A percentile compares a stretch with the other conserved stretches of the same genome.
Conservation (phyloP, 441 rosid genomes). For the Erysimum cheiri region DNA sequence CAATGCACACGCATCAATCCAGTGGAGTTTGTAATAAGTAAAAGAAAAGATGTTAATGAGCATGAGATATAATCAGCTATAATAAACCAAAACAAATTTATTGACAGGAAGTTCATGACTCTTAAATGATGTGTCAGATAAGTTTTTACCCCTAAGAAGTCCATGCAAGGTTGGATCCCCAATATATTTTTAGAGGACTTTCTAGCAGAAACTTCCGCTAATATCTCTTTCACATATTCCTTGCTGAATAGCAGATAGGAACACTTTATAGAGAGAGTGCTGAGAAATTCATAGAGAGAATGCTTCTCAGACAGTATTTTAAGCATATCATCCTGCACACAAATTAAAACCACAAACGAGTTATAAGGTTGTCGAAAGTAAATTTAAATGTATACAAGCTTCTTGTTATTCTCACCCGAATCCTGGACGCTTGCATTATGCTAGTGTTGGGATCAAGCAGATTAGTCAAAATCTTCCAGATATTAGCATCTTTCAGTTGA, state of each 20-base stretch:
- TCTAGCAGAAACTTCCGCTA: constrained; percentile 67
- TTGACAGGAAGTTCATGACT: constrained; percentile 12
- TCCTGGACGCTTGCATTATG: constrained; percentile 63
- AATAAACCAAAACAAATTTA: constrained; percentile 8
- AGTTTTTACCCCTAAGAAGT: constrained; percentile 87
- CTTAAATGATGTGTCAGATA: constrained; percentile 26
- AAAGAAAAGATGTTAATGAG: constrained; percentile 32
- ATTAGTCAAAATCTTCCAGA: constrained; percentile 85
- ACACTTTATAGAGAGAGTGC: constrained; percentile 85
- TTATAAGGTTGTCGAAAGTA: constrained; percentile 9
- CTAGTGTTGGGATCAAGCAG: constrained; percentile 81
- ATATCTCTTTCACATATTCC: constrained; percentile 90
- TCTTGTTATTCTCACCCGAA: constrained; percentile 65
- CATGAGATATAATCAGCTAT: constrained; percentile 8
- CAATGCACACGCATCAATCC: constrained; percentile 27
- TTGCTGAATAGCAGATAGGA: constrained; percentile 88
- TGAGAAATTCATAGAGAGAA: constrained; percentile 81
- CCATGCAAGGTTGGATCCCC: constrained; percentile 77
- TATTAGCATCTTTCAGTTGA: constrained; percentile 91
- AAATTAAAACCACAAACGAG: constrained; percentile 29
- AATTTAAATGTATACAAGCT: constrained; percentile 20
- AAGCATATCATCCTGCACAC: constrained; percentile 92
- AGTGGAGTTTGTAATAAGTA: constrained; percentile 21
- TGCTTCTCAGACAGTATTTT: constrained; percentile 93
- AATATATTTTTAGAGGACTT: constrained; percentile 68